These are phyloP conservation scores for Suillus cothurnatus DNA, from an alignment of 768 basidiomycete genomes.

Conservation along the genomic window DNA sequence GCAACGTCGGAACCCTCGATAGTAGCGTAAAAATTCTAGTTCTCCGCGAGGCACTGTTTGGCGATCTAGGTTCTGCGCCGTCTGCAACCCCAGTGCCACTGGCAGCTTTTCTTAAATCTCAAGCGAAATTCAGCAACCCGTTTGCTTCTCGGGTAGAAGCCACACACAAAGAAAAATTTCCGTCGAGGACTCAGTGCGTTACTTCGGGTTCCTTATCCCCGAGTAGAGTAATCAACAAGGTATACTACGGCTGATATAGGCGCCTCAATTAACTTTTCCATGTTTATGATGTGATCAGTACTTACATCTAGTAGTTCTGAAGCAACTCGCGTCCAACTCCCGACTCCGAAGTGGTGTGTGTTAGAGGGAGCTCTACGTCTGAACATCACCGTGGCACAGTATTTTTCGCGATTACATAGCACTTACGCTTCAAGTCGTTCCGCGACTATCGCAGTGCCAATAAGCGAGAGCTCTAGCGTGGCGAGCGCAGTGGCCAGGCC, in stretches of 20 bases:
- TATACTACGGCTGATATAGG: neutral
- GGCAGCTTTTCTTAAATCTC: neutral
- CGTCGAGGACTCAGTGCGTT: neutral
- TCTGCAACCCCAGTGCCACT: neutral
- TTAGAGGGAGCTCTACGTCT: neutral
- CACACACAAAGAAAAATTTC: neutral
- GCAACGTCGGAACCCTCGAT: neutral
- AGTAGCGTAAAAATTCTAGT: neutral
- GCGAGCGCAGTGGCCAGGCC: neutral
- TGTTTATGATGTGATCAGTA: neutral
- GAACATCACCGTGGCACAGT: neutral
- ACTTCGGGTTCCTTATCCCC: neutral
- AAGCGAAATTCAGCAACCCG: neutral
- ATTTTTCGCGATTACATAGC: neutral
- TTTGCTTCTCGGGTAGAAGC: neutral
- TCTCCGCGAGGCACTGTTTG: slow-evolving; percentile 2
- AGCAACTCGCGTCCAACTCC: neutral
- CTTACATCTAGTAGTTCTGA: neutral
- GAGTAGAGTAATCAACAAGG: neutral
- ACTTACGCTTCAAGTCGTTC: neutral
- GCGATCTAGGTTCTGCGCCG: neutral
- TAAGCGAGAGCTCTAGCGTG: neutral
- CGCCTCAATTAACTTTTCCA: neutral
- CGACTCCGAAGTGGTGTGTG: neutral
- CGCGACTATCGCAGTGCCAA: neutral